These are phyloP conservation scores for Schrenkiella parvula DNA, from an alignment of 345 rosid species.

Conservation along the genomic window DNA sequence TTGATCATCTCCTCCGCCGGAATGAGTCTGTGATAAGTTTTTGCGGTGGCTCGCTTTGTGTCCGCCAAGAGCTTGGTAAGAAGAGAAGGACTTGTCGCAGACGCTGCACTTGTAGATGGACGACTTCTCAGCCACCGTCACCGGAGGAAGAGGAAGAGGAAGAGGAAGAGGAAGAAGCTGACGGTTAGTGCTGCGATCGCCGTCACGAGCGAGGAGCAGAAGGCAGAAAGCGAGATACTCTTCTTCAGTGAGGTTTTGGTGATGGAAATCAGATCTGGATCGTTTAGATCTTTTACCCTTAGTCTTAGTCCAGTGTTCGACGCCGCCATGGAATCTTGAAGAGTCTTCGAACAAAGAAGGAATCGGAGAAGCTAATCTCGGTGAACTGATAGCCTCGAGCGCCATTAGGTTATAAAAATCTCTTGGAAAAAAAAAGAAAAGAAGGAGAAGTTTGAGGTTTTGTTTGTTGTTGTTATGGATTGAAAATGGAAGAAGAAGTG, in stretches of 20 bases:
- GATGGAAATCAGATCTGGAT: slow-evolving; percentile 38
- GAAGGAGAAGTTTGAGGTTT: neutral
- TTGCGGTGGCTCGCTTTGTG: slow-evolving; percentile 54
- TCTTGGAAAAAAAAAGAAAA: neutral
- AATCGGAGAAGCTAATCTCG: slow-evolving; percentile 29
- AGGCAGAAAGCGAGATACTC: slow-evolving; percentile 51
- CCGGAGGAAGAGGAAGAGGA: neutral
- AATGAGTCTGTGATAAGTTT: slow-evolving; percentile 19
- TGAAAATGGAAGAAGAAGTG: neutral
- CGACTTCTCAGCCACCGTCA: slow-evolving; percentile 13
- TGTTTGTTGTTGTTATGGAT: neutral
- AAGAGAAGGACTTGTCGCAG: slow-evolving; percentile 41
- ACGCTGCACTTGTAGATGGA: slow-evolving; percentile 45
- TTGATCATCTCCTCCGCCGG: slow-evolving; percentile 27
- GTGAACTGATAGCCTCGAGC: slow-evolving; percentile 45
- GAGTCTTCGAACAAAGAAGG: slow-evolving; percentile 18
- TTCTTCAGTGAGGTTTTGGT: slow-evolving; percentile 34
- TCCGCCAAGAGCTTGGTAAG: slow-evolving; percentile 58
- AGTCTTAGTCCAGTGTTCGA: slow-evolving; percentile 40
- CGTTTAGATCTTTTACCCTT: slow-evolving; percentile 51
- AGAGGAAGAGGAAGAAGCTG: slow-evolving; percentile 1
- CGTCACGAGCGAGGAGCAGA: slow-evolving; percentile 44
- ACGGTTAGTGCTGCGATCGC: slow-evolving; percentile 18
- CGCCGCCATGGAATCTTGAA: slow-evolving; percentile 27
- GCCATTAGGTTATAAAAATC: slow-evolving; percentile 32